These are phyloP conservation scores for Solanum tarijense DNA, from an alignment of 257 asterid species.

Conservation along the genomic window DNA sequence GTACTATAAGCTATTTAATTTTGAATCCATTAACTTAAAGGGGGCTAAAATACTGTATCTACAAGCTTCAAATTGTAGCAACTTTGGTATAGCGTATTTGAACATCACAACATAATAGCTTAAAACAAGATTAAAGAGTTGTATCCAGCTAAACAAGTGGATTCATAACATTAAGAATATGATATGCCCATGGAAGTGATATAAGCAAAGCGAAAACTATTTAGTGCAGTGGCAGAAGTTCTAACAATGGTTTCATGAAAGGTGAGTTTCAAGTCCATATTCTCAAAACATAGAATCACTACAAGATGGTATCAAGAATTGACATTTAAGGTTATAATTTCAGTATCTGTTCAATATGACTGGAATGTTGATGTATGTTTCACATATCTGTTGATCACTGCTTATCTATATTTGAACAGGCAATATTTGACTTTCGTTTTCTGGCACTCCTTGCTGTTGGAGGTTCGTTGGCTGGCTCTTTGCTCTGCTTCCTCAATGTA, in stretches of 20 bases:
- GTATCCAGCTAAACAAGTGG: background rate
- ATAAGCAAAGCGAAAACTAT: background rate
- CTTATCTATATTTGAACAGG: constrained; percentile 23
- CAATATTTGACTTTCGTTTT: constrained; percentile 76
- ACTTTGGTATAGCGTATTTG: background rate
- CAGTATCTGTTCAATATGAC: background rate
- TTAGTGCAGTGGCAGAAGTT: background rate
- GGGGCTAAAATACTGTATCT: background rate
- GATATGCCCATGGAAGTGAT: background rate
- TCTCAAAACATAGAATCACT: constrained; percentile 44
- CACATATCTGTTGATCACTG: background rate
- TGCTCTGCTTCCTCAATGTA: constrained; percentile 89
- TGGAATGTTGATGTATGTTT: background rate
- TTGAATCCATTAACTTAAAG: background rate
- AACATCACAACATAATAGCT: background rate
- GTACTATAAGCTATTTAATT: background rate
- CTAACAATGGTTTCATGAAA: background rate
- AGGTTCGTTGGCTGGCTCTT: constrained; percentile 84
- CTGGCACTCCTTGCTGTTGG: constrained; percentile 80
- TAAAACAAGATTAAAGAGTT: background rate
- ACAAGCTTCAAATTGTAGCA: background rate
- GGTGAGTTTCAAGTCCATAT: constrained; percentile 19
- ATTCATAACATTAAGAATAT: background rate
- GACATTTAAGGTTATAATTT: background rate
- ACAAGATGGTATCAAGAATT: background rate